Conservation (phyloP, 441 rosid genomes). For the Erodium trifolium region DNA sequence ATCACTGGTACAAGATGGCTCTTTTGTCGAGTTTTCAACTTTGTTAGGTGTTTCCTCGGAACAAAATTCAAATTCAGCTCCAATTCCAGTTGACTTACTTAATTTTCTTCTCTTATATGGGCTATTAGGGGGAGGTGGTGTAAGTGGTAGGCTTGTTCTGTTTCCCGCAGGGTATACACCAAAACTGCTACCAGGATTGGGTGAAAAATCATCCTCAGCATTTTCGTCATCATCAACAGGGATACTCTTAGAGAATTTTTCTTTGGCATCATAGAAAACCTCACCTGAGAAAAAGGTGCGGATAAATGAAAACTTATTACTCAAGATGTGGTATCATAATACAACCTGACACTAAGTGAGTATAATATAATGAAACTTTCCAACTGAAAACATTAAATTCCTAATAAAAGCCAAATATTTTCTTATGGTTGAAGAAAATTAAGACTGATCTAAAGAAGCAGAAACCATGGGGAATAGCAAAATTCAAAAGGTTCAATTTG, state of each 20-base stretch:
- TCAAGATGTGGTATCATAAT: not conserved
- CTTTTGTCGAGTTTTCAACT: slow-evolving; percentile 27
- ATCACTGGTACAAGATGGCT: slow-evolving; percentile 31
- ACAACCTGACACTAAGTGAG: not conserved
- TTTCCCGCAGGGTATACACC: slow-evolving; percentile 29
- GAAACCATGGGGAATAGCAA: not conserved
- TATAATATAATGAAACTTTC: not conserved
- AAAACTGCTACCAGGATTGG: slow-evolving; percentile 32
- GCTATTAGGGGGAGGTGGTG: slow-evolving; percentile 59
- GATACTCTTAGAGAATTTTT: slow-evolving; percentile 32
- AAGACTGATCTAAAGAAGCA: slow-evolving; percentile 1
- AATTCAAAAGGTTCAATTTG: not conserved
- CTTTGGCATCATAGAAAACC: slow-evolving; percentile 67
- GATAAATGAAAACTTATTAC: not conserved
- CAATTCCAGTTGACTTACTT: slow-evolving; percentile 27
- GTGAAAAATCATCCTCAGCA: slow-evolving; percentile 34
- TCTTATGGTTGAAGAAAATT: not conserved
- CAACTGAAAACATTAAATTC: not conserved
- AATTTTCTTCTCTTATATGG: slow-evolving; percentile 73
- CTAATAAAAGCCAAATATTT: not conserved
- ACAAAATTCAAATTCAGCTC: slow-evolving; percentile 50
- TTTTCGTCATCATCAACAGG: slow-evolving; percentile 30
- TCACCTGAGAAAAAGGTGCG: slow-evolving; percentile 46
- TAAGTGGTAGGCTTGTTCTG: slow-evolving; percentile 35
- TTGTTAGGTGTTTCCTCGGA: slow-evolving; percentile 40